Evolutionary conservation across 192 early-diverging fungal genomes (phyloP), one percentile per base, ranked within the genome.

Genomic region (Umbelopsis vinacea): DNA sequence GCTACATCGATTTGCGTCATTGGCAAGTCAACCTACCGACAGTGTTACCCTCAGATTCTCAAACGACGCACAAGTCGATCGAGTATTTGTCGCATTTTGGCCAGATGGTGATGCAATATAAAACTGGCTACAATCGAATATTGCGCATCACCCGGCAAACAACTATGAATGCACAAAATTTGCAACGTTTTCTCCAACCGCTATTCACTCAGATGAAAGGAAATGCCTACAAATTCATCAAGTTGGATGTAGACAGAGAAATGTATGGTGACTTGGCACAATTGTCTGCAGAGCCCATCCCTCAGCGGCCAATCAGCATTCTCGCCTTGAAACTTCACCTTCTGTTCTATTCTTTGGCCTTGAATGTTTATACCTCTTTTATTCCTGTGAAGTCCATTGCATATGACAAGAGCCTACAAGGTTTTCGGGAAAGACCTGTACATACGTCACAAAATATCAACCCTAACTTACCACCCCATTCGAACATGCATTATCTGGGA

Each of bases 21-120:
- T 74, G 72, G 69, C 60, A 79, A 37, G 77, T 79, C 2, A 66
- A 79, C 46, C 74, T 71, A 22, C 73, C 73, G 5, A 57, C 55
- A 35, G 63, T 52, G 2, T 21, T 78, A 17, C 54, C 45, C 29
- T 52, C 12, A 7, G 73, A 68, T 26, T 17, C 0, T 9, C 19
- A 10, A 29, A n/a, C 15, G 6, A 70, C 24, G 3, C 33, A n/a
- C 35, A 35, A 50, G 15, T 54, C 50, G 5, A 55, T 79, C 17
- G 35, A 71, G 22, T 55, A 38, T 8, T 71, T 79, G 22, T 71
- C 77, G 12, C 52, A 74, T 4, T 79, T 60, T 22, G 71, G 24
- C 7, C 33, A 63, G 4, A 38, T 63, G 57, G 26, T 63, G 17
- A 29, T n/a, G 15, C 11, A 37, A 37, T 63, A 63, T 37, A 63